Percentiles rank a stretch among this genome's conserved stretches.
phyloP scores from a whole-genome alignment of 441 rosid species.

The Adansonia rubrostipa region DNA sequence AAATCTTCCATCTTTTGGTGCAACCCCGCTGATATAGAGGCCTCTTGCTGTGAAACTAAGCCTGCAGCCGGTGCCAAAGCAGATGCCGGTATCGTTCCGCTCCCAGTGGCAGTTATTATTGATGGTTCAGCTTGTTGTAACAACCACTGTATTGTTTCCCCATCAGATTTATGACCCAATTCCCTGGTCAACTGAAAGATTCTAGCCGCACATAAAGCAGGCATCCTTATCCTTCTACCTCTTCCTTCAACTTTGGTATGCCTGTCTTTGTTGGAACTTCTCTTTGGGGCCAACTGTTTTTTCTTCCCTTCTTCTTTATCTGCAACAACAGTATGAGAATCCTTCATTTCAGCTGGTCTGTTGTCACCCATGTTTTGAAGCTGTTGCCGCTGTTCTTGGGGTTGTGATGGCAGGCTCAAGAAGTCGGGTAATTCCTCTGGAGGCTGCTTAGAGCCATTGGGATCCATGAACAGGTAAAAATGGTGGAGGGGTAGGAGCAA shows the following conservation, averaged over 20 bases:
- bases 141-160: conserved; percentile 95
- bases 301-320: conserved; percentile 65
- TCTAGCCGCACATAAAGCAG: conserved; percentile 94
- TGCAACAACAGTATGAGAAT: conserved; percentile 74
- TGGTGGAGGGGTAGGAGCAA: conserved; percentile 39
- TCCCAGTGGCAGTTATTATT: conserved; percentile 86
- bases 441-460: conserved; percentile 66
- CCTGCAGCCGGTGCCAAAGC: conserved; percentile 65
- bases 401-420: conserved; percentile 54
- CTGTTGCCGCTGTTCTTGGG: conserved; percentile 27
- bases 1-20: conserved; percentile 69
- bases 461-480: conserved; percentile 67
- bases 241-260: conserved; percentile 96
- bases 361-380: conserved; percentile 50
- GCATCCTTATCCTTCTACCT: conserved; percentile 96
- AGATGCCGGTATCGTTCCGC: conserved; percentile 94
- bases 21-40: conserved; percentile 62
- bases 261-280: conserved; percentile 91
- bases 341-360: conserved; percentile 70
- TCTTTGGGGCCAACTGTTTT: conserved; percentile 68
- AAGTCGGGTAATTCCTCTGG: conserved; percentile 57
- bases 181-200: conserved; percentile 94
- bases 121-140: conserved; percentile 95
- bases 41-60: conserved; percentile 67
- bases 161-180: conserved; percentile 96